Evolutionary conservation across 257 asterid species (phyloP).

Genomic region (Solanum pennellii): DNA sequence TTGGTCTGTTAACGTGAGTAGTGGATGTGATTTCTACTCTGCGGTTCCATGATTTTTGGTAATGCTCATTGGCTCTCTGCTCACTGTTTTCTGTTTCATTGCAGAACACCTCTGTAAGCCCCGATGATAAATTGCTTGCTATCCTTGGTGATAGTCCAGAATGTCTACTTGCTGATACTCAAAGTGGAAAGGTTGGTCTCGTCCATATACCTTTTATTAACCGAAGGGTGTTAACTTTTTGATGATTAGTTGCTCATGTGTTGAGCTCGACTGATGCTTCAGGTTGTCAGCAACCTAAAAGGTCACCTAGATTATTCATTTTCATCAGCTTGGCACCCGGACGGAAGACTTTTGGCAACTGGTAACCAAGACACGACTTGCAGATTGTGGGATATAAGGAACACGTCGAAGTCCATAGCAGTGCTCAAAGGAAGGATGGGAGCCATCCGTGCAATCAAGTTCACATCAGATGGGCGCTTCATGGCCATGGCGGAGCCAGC

Average conservation of each 20-base stretch:
- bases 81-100: neutral
- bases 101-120: conserved; percentile 61
- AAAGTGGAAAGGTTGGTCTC: conserved; percentile 46
- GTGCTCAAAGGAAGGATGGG: conserved; percentile 73
- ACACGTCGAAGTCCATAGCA: conserved; percentile 43
- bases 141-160: conserved; percentile 68
- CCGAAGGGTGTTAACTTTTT: neutral
- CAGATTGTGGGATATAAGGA: conserved; percentile 77
- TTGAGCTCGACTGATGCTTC: neutral
- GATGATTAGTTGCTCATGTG: conserved; percentile 9
- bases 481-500: conserved; percentile 93
- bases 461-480: conserved; percentile 63
- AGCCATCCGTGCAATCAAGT: conserved; percentile 50
- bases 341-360: conserved; percentile 61
- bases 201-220: neutral
- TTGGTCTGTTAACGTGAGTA: conserved; percentile 90
- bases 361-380: conserved; percentile 88
- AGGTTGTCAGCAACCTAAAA: conserved; percentile 45
- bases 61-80: neutral
- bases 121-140: conserved; percentile 58
- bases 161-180: conserved; percentile 48
- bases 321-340: conserved; percentile 87
- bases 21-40: neutral
- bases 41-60: neutral
- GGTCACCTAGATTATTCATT: conserved; percentile 72